phyloP scores from a whole-genome alignment of 1,284 basidiomycete species.

The Ustilago hordei region DNA sequence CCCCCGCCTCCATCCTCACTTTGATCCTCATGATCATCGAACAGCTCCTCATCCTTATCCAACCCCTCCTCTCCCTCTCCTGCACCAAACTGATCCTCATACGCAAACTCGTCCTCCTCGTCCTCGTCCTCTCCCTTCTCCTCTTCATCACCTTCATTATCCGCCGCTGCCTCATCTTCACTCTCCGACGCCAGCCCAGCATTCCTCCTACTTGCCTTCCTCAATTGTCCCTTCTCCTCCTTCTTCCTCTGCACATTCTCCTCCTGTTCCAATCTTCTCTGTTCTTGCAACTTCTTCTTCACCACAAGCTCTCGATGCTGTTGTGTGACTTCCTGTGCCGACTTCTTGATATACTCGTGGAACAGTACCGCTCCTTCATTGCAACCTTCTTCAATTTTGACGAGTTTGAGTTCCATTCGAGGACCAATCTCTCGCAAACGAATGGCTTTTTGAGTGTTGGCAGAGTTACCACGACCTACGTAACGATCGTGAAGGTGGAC shows the following conservation, averaged over 20 bases:
- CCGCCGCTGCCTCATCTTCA: slow-evolving; percentile 28
- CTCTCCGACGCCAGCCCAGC: slow-evolving; percentile 31
- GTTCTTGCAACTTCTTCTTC: slow-evolving; percentile 44
- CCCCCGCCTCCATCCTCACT: slow-evolving; percentile 28
- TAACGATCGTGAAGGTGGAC: slow-evolving; percentile 91
- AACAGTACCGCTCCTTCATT: slow-evolving; percentile 66
- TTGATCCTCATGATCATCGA: slow-evolving; percentile 22
- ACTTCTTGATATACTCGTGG: slow-evolving; percentile 64
- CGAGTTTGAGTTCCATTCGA: slow-evolving; percentile 88
- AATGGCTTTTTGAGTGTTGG: slow-evolving; percentile 89
- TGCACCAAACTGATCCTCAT: slow-evolving; percentile 56
- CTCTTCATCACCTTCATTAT: slow-evolving; percentile 16
- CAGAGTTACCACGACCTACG: slow-evolving; percentile 91
- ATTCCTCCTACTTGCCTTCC: slow-evolving; percentile 18
- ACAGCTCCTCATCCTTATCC: slow-evolving; percentile 53
- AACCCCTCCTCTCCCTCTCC: slow-evolving; percentile 33
- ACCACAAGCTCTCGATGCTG: slow-evolving; percentile 39
- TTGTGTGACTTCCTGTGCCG: slow-evolving; percentile 37
- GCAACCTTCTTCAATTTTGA: slow-evolving; percentile 95
- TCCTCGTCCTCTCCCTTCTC: slow-evolving; percentile 25
- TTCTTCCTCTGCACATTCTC: slow-evolving; percentile 61
- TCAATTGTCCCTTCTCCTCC: slow-evolving; percentile 47
- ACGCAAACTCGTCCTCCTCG: slow-evolving; percentile 63
- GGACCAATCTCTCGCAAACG: slow-evolving; percentile 94
- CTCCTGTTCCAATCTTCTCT: slow-evolving; percentile 57